Base-by-base conservation (phyloP, 2,329 filamentous ascomycete genomes). In the Coniosporium tulheliwenetii region DNA sequence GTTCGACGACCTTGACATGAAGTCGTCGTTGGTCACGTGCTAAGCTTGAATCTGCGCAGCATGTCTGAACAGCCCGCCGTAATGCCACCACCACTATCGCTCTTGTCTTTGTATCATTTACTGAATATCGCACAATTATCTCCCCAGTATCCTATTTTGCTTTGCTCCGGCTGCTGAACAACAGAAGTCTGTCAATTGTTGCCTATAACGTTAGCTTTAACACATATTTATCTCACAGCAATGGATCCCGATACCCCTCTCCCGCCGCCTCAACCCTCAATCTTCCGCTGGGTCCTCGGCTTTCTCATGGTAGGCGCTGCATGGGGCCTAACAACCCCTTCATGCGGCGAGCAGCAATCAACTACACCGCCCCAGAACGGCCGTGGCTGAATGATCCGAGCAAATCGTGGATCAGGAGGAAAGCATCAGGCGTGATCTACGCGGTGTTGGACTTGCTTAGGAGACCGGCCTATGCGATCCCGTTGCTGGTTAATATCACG, bases 311-410 rank as follows among this genome's bases (percentile, higher is more conserved):
- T 96, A 49, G 86, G 87, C 40, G 67, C 91, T 16, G 87, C 85
- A 49, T 96, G 89, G 89, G 89, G 87, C 39, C 77, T 93, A 51
- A 94, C 85, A 1, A 93, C 85, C 66, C 67, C 9, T 95, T 96
- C 66, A 93, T 96, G 69, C 80, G 87, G 16, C 75, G 76, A 46
- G 89, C 89, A 8, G 87, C 89, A 2, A 72, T 81, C 38, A 71
- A 78, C 45, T 86, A 91, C 64, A 74, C 68, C 1, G 77, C 79
- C 14, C 65, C 80, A 30, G 62, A 69, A 35, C 55, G 64, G 10
- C 63, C 67, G 5, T 64, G 66, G 15, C 65, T 79, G 12, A 47
- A 49, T 1, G 49, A 53, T 36, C 49, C 34, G 38, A 50, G 50
- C 41, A 63, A 62, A 36, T 78, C 77, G 41, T 78, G 73, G 70